These are phyloP conservation scores for Rhodotorula sp. DNA, from an alignment of 1,284 basidiomycete species.

Conservation along the genomic window DNA sequence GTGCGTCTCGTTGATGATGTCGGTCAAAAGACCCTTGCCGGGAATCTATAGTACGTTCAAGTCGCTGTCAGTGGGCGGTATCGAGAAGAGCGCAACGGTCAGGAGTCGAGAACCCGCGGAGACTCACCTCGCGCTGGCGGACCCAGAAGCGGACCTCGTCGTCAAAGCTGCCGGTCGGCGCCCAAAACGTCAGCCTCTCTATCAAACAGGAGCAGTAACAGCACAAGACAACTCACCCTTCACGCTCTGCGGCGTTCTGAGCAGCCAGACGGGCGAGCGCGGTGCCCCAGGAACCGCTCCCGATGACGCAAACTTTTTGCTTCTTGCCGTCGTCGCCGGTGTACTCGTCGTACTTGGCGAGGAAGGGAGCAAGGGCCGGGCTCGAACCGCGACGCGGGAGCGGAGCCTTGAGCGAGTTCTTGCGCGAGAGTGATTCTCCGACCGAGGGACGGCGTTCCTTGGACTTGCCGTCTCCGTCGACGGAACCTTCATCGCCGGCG, in stretches of 20 bases:
- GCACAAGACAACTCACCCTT: constrained; percentile 9
- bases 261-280: constrained; percentile 39
- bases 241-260: constrained; percentile 34
- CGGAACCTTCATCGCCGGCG: not conserved
- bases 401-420: constrained; percentile 30
- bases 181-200: not conserved
- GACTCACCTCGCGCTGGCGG: constrained; percentile 37
- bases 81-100: not conserved
- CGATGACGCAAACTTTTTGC: constrained; percentile 40
- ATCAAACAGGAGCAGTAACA: accelerated
- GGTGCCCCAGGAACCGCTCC: constrained; percentile 38
- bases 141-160: constrained; percentile 41
- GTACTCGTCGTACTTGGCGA: constrained; percentile 39
- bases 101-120: not conserved
- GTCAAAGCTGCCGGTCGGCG: constrained; percentile 18
- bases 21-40: constrained; percentile 37
- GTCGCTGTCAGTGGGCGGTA: not conserved
- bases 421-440: constrained; percentile 32
- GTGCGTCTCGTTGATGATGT: constrained; percentile 52
- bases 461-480: constrained; percentile 1
- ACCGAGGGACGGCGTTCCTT: constrained; percentile 8
- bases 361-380: constrained; percentile 34
- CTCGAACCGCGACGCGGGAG: constrained; percentile 26
- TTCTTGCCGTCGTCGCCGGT: constrained; percentile 21
- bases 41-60: constrained; percentile 22